These are phyloP conservation scores for Puccinellia tenuiflora DNA, from an alignment of 176 grass and related monocot genomes.

Conservation along the genomic window DNA sequence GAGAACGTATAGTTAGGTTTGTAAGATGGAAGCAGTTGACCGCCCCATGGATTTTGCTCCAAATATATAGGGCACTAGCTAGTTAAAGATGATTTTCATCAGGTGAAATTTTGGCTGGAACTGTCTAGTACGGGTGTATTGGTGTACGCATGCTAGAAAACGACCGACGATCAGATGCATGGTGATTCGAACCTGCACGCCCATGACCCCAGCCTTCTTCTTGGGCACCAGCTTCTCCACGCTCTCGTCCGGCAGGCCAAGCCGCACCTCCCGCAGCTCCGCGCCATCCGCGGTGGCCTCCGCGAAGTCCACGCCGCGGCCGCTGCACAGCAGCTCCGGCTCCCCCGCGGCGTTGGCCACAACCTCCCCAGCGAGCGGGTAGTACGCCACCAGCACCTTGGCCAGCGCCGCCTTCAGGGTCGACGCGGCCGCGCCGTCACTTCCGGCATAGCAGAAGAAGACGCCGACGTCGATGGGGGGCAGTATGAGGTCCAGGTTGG, in stretches of 20 bases:
- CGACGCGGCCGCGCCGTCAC: background rate
- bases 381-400: conserved; percentile 53
- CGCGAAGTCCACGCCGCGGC: conserved; percentile 55
- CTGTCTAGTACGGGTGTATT: too few relatives aligned
- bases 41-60: background rate
- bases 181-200: conserved; percentile 39
- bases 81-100: too few relatives aligned
- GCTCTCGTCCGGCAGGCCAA: conserved; percentile 50
- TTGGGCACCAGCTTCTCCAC: conserved; percentile 50
- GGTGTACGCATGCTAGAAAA: too few relatives aligned
- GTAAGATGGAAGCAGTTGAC: background rate
- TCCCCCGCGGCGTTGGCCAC: conserved; percentile 37
- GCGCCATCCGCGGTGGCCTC: conserved; percentile 34
- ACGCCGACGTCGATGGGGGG: conserved; percentile 50
- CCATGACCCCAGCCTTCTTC: conserved; percentile 58
- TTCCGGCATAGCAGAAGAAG: conserved; percentile 63
- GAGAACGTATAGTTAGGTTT: background rate
- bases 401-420: conserved; percentile 39
- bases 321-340: conserved; percentile 52
- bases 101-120: too few relatives aligned
- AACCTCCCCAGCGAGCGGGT: conserved; percentile 52
- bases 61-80: too few relatives aligned
- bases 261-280: conserved; percentile 35
- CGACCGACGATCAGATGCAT: too few relatives aligned
- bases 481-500: conserved; percentile 63